Evolutionary conservation across 495 filamentous ascomycete species (phyloP).

Genomic region (Aspergillus leporis): DNA sequence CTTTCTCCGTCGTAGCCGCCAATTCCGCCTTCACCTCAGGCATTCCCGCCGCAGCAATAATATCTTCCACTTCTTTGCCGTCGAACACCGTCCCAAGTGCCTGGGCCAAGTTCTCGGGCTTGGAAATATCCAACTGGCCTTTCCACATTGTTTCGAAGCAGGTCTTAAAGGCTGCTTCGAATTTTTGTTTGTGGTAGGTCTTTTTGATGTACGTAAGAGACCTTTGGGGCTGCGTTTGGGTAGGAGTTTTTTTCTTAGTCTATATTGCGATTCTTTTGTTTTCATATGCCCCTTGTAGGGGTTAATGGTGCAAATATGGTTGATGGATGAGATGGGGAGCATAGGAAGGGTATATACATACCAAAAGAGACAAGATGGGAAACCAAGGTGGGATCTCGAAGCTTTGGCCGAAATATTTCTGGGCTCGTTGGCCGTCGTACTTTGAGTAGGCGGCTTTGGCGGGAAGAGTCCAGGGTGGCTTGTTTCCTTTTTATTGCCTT

Average conservation of each 20-base stretch:
- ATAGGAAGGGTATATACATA: slow-evolving; percentile 15
- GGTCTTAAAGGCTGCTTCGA: slow-evolving; percentile 42
- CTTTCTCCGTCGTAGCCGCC: slow-evolving; percentile 57
- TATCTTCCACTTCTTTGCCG: slow-evolving; percentile 44
- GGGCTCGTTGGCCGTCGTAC: slow-evolving; percentile 57
- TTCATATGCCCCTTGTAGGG: not conserved
- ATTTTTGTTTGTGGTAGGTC: slow-evolving; percentile 40
- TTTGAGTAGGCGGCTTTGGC: slow-evolving; percentile 60
- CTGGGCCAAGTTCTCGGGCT: slow-evolving; percentile 38
- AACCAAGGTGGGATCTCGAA: slow-evolving; percentile 51
- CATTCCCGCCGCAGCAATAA: slow-evolving; percentile 48
- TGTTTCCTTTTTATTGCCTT: slow-evolving; percentile 54
- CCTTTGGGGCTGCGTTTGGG: slow-evolving; percentile 54
- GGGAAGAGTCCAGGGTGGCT: slow-evolving; percentile 69
- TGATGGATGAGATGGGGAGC: not conserved
- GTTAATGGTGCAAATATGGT: not conserved
- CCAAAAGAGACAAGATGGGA: slow-evolving; percentile 51
- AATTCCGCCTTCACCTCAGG: slow-evolving; percentile 60
- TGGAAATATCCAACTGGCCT: slow-evolving; percentile 48
- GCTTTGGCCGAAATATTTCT: slow-evolving; percentile 50
- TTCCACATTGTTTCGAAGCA: slow-evolving; percentile 52
- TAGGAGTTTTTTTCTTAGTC: not conserved
- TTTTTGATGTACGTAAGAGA: slow-evolving; percentile 64
- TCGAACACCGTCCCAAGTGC: slow-evolving; percentile 39
- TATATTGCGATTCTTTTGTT: not conserved